Base-by-base conservation (phyloP, 129 eudicot genomes). In the Helianthus tuberosus region DNA sequence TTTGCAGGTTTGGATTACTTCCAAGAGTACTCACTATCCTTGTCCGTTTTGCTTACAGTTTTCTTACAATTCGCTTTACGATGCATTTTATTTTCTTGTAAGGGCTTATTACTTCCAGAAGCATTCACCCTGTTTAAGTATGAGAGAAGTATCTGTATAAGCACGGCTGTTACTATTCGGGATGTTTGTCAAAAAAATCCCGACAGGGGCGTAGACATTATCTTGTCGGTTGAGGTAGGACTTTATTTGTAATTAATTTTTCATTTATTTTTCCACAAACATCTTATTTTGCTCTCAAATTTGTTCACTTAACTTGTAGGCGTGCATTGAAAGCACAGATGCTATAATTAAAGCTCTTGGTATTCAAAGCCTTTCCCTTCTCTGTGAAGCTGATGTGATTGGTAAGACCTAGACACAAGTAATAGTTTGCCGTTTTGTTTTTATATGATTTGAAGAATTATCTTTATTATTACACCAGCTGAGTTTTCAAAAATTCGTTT, bases 321-420 rank as follows among this genome's bases (percentile, higher is more conserved):
- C 90, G 25, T 85, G 97, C 89, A 91, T 95, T 64, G 97, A 95
- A 83, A 81, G 82, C 80, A 52, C 72, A 61, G 85, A 91, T 84
- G 87, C 86, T 71, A 67, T 81, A 14, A 77, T 95, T 82, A 89
- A 84, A 88, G 88, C 91, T 64, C 78, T 95, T 68, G 99, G 99
- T 82, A 74, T 84, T 62, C 92, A 86, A 68, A 91, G 99, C 82
- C 97, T 95, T 82, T 87, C 87, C 66, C 87, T 91, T 79, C 96
- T 95, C 47, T 95, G 97, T 85, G 99, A 91, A 87, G 99, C 97
- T 75, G 99, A 95, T 85, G 97, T 80, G 69, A 81, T 95, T 66
- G 99, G 99, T 95, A 85, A 80, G 75, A 52, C 76, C 67, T 49
- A 63, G 60, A 10, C 36, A 41, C 27, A 49, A 36, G 43, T 52